These are phyloP conservation scores for Pneumocystis carinii DNA, from an alignment of 1,139 yeast genomes.

Conservation along the genomic window DNA sequence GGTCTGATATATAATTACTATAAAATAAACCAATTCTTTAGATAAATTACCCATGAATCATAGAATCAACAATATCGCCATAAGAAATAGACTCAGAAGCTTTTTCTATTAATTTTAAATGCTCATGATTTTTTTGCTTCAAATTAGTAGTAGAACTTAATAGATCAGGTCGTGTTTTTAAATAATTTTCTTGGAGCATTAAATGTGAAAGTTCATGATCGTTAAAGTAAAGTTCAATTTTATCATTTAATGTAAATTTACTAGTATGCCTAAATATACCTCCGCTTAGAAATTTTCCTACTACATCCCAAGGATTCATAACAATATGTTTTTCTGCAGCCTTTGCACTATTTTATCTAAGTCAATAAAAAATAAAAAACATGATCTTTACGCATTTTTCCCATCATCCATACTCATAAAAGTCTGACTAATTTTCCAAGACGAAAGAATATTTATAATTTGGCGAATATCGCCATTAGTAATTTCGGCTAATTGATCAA, in stretches of 20 bases:
- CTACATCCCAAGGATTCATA: constrained; percentile 86
- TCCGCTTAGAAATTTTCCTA: constrained; percentile 53
- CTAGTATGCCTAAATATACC: constrained; percentile 43
- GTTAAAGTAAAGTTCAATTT: constrained; percentile 78
- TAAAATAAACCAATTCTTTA: not conserved
- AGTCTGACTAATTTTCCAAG: constrained; percentile 61
- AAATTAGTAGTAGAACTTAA: constrained; percentile 14
- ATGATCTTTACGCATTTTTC: constrained; percentile 14
- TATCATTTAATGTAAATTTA: constrained; percentile 51
- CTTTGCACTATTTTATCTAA: constrained; percentile 36
- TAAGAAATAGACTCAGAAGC: constrained; percentile 80
- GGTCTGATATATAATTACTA: constrained; percentile 24
- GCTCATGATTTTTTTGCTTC: constrained; percentile 3
- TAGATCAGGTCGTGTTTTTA: constrained; percentile 34
- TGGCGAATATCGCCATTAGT: constrained; percentile 90
- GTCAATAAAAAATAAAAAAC: not conserved
- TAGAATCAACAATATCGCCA: constrained; percentile 64
- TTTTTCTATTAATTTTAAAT: constrained; percentile 43
- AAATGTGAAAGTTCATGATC: constrained; percentile 90
- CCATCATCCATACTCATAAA: constrained; percentile 40
- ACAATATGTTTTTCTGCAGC: constrained; percentile 82
- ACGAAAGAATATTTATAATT: constrained; percentile 74
- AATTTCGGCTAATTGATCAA: constrained; percentile 72
- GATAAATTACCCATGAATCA: constrained; percentile 45
- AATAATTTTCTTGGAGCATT: constrained; percentile 91